phyloP scores from a whole-genome alignment of 345 rosid species.

The Ceriops tagal region DNA sequence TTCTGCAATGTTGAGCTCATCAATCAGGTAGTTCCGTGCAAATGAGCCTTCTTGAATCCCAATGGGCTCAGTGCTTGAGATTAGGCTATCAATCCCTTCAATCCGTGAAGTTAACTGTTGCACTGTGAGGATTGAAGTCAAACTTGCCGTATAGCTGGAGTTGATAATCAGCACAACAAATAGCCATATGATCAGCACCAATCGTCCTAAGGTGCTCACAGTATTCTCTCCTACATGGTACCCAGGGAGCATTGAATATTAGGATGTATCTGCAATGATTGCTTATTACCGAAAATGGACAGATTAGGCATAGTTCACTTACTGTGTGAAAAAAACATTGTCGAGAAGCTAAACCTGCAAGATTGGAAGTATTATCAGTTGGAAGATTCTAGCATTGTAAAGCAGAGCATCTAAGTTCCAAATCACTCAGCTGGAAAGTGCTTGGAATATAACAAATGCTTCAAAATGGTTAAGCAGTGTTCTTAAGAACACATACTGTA shows the following conservation, averaged over 20 bases:
- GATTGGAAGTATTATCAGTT: conserved; percentile 21
- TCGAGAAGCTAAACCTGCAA: conserved; percentile 99
- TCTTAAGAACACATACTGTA: not conserved
- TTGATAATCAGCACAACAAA: conserved; percentile 90
- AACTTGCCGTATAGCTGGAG: conserved; percentile 95
- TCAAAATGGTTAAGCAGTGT: not conserved
- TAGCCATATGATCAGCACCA: conserved; percentile 85
- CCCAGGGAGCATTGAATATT: conserved; percentile 11
- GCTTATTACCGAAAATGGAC: not conserved
- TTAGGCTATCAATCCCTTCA: conserved; percentile 72
- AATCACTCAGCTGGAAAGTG: not conserved
- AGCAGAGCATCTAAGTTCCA: not conserved
- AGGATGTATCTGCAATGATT: not conserved
- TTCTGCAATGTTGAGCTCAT: conserved; percentile 73
- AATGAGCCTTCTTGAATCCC: conserved; percentile 92
- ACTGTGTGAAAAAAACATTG: conserved; percentile 97
- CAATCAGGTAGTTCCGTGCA: conserved; percentile 65
- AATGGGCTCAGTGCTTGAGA: conserved; percentile 57
- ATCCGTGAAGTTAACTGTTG: conserved; percentile 77
- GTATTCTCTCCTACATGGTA: conserved; percentile 79
- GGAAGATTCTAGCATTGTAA: conserved; percentile 7
- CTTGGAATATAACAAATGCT: not conserved
- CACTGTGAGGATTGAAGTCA: conserved; percentile 91
- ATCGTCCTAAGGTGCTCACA: conserved; percentile 71
- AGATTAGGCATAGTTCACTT: conserved; percentile 32